Conservation (phyloP, 179 eudicot genomes). For the Heliamphora pulchella region DNA sequence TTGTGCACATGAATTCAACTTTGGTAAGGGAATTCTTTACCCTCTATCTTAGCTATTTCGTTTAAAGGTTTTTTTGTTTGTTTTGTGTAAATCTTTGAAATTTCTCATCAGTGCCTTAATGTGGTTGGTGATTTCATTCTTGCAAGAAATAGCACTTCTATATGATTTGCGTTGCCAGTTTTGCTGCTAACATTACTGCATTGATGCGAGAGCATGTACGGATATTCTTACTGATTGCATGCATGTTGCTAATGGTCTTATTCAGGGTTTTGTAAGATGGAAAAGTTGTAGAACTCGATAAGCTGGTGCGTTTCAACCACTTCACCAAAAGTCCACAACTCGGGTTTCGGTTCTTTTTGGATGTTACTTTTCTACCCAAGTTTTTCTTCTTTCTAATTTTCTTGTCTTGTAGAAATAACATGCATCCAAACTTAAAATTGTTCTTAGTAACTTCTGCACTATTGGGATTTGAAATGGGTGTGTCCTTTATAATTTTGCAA, state of each 20-base stretch:
- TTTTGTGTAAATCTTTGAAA: background rate
- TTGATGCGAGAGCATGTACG: background rate
- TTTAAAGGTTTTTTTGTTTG: background rate
- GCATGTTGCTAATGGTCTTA: background rate
- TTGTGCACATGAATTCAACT: background rate
- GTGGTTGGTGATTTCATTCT: background rate
- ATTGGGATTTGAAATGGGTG: background rate
- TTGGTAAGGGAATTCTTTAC: conserved; percentile 5
- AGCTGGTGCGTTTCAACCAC: background rate
- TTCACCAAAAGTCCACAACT: background rate
- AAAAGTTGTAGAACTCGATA: background rate
- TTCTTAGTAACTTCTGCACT: background rate
- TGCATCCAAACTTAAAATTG: too few species aligned
- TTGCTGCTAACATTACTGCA: background rate
- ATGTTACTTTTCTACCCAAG: too few species aligned
- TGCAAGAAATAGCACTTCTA: background rate
- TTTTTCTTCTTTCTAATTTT: background rate
- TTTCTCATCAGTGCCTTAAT: background rate
- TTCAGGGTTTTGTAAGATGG: too few species aligned
- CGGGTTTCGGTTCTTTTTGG: too few species aligned
- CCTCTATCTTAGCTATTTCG: background rate
- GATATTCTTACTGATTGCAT: background rate
- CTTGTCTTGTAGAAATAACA: background rate
- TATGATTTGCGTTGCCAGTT: background rate
- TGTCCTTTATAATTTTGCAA: background rate